Base-by-base conservation (phyloP, 2,329 filamentous ascomycete species). In the Claviceps humidiphila region DNA sequence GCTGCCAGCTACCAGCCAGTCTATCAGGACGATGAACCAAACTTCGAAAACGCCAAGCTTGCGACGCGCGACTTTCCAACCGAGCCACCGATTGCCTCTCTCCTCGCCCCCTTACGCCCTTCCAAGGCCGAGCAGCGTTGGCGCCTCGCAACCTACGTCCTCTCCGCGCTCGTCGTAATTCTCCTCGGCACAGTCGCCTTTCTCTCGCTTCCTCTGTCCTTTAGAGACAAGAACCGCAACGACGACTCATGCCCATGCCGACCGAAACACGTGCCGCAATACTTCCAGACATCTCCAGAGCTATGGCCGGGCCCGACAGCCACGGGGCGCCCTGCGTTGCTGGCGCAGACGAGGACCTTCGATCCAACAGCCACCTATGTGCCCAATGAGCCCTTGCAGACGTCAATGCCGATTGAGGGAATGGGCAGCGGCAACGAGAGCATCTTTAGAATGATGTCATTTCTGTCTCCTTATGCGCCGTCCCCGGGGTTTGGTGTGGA, bases 401-500 rank as follows among this genome's bases (percentile, higher is more conserved):
- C 85, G 1, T 77, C 80, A 39, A 72, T 84, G 20, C 83, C 85
- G 0, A 84, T 89, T 49, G 62, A 74, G 50, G 83, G 82, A 26
- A 72, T 73, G 67, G 74, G 74, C 47, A 65, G 67, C 2, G 68
- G 75, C 30, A 77, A 82, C 60, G 69, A 74, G 57, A 85, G 79
- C 66, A 85, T 89, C 59, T 89, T 88, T 66, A 74, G 81, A 55
- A 71, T 82, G 61, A 82, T 87, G 73, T 86, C 82, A 48, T 73
- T 60, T 53, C 66, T 89, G 34, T 81, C 80, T 41, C 84, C 85
- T 3, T 89, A 89, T 64, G 78, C 78, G 55, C 81, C 84, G 0
- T 81, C 83, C 52, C 78, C 83, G 0, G 86, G 86, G 1, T 89
- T 89, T 57, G 86, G 86, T 2, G 83, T 87, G 0, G 71, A 84